Evolutionary conservation across 208 protist genomes (phyloP).

Genomic region (Acanthamoeba triangularis): DNA sequence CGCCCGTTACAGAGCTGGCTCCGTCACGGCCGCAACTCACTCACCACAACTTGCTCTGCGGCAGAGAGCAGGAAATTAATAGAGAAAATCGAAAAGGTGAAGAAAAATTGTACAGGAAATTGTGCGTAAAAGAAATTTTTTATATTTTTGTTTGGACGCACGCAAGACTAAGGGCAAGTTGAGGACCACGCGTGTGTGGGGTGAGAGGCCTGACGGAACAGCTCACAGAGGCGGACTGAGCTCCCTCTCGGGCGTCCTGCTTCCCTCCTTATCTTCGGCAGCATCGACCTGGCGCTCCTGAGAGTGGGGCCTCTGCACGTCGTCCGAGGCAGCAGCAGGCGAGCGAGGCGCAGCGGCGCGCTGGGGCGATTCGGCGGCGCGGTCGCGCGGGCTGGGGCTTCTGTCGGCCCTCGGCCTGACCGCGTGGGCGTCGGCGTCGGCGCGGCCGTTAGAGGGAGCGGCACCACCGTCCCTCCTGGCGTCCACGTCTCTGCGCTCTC

Average conservation of each 20-base stretch:
- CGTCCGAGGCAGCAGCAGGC: neutral
- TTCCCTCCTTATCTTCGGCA: neutral
- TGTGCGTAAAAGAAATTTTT: too few relatives aligned
- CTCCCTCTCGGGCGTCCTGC: constrained; percentile 12
- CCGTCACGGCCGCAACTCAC: too few relatives aligned
- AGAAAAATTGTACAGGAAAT: too few relatives aligned
- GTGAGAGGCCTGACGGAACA: too few relatives aligned
- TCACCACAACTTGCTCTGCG: too few relatives aligned
- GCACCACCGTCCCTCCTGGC: neutral
- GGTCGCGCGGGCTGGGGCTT: neutral
- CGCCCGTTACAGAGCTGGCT: neutral
- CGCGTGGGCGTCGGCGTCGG: neutral
- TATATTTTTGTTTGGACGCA: too few relatives aligned
- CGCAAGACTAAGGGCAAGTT: too few relatives aligned
- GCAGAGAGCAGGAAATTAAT: too few relatives aligned
- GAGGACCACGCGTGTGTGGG: too few relatives aligned
- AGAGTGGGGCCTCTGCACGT: neutral
- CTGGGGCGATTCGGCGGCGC: neutral
- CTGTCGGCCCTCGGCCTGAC: neutral
- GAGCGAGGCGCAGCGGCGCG: neutral
- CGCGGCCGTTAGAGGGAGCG: neutral
- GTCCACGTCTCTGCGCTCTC: neutral
- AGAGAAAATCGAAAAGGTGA: too few relatives aligned
- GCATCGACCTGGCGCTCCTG: neutral
- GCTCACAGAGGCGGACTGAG: constrained; percentile 38